Percentiles rank a stretch among this genome's conserved stretches.
Evolutionary conservation across 139 green algal species (phyloP).

Genomic region (Coccomyxa sp.): DNA sequence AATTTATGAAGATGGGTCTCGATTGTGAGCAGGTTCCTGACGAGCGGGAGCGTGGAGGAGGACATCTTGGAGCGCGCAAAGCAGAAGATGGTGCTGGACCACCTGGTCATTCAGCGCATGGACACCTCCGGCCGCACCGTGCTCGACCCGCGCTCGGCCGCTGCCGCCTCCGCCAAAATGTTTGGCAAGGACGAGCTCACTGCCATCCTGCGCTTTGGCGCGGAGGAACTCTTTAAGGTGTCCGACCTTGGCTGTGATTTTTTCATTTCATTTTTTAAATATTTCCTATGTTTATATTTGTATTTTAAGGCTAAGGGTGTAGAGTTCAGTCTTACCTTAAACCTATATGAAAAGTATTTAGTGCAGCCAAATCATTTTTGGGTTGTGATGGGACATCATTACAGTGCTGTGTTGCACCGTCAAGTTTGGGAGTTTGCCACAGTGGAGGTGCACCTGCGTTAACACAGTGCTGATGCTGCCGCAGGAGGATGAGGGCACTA

Average conservation of each 20-base stretch:
- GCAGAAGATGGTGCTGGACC: constrained; percentile 96
- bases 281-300: too few species aligned
- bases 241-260: not conserved
- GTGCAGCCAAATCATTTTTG: not conserved
- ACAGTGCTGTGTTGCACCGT: too few species aligned
- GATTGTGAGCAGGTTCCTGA: constrained; percentile 65
- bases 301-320: too few species aligned
- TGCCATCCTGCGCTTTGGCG: constrained; percentile 91
- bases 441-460: too few species aligned
- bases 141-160: constrained; percentile 37
- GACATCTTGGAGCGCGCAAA: constrained; percentile 91
- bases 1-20: not conserved
- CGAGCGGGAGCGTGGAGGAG: constrained; percentile 82
- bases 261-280: too few species aligned
- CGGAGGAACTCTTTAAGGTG: constrained; percentile 90
- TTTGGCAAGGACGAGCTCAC: constrained; percentile 95
- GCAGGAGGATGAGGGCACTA: constrained; percentile 34
- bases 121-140: constrained; percentile 82
- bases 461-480: too few species aligned
- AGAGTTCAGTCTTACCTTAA: too few species aligned
- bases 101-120: constrained; percentile 93
- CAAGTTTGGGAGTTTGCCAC: too few species aligned
- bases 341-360: too few species aligned
- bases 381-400: too few species aligned
- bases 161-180: constrained; percentile 36